Conservation (phyloP, 1,284 basidiomycete genomes). For the Ustilago hordei region DNA sequence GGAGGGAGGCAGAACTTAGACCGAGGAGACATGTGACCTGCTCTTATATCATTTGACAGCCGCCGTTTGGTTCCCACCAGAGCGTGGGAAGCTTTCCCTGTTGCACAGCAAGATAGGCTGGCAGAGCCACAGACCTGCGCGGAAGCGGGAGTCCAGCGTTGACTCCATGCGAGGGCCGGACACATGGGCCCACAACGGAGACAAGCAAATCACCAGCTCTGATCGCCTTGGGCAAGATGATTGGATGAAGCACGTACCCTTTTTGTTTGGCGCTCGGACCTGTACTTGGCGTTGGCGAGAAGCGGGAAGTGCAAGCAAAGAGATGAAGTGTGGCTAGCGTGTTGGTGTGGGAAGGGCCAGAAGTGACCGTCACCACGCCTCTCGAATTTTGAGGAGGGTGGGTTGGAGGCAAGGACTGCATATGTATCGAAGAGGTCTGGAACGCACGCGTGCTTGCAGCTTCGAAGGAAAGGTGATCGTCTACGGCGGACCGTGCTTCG, state of each 20-base stretch:
- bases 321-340: slow-evolving; percentile 6
- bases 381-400: not conserved
- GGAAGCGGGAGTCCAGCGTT: slow-evolving; percentile 1
- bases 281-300: not conserved
- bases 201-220: not conserved
- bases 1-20: not conserved
- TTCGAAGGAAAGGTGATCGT: not conserved
- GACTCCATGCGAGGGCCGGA: not conserved
- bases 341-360: not conserved
- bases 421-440: not conserved
- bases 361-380: not conserved
- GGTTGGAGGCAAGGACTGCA: not conserved
- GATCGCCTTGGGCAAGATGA: not conserved
- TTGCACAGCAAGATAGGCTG: not conserved
- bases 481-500: not conserved
- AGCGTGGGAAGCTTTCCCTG: not conserved
- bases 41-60: not conserved
- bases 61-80: not conserved
- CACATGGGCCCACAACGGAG: not conserved
- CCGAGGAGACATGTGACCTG: not conserved
- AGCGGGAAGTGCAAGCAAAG: not conserved
- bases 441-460: not conserved
- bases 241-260: not conserved
- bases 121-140: not conserved
- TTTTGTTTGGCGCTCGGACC: not conserved